Conservation (phyloP, 2,329 filamentous ascomycete species). For the Colletotrichum viniferum region DNA sequence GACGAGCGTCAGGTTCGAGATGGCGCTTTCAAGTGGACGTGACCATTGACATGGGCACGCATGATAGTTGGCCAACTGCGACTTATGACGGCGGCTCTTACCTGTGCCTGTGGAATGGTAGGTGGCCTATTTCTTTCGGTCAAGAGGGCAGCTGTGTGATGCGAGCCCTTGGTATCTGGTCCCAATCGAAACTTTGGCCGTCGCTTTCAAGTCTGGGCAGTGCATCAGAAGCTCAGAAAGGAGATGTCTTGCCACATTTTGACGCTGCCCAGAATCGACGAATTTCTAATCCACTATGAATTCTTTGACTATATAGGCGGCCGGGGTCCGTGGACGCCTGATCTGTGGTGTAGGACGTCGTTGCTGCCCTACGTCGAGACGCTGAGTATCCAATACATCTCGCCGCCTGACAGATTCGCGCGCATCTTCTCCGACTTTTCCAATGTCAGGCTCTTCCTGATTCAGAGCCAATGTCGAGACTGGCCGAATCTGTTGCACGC, state of each 20-base stretch:
- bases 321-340: not conserved
- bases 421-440: not conserved
- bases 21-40: too few relatives aligned
- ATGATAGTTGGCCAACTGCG: too few relatives aligned
- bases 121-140: not conserved
- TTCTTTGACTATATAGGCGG: not conserved
- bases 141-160: not conserved
- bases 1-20: too few relatives aligned
- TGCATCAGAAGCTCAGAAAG: not conserved
- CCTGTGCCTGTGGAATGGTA: too few relatives aligned
- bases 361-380: rapidly evolving
- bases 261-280: not conserved
- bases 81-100: too few relatives aligned
- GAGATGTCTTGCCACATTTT: not conserved
- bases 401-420: not conserved
- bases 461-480: too few relatives aligned
- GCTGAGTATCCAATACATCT: not conserved
- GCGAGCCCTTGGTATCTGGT: rapidly evolving
- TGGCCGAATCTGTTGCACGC: too few relatives aligned
- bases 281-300: rapidly evolving
- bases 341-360: rapidly evolving
- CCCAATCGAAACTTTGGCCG: not conserved
- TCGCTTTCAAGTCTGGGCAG: not conserved
- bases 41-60: too few relatives aligned
- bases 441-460: not conserved